Evolutionary conservation across 2,329 filamentous ascomycete species (phyloP).

Genomic region (Botryotinia calthae): DNA sequence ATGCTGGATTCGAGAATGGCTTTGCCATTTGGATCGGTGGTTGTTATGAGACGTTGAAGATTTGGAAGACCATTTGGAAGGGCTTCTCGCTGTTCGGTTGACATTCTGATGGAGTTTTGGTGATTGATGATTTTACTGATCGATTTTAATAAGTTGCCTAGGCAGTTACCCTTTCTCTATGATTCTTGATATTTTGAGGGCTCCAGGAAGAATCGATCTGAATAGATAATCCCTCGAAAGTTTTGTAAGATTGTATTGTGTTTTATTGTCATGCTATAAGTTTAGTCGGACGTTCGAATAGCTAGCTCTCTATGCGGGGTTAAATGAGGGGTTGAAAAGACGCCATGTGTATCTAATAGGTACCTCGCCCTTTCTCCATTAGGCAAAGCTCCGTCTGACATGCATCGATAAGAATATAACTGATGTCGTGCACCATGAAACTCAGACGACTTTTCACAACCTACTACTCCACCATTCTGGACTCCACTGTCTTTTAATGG

Average conservation of each 20-base stretch:
- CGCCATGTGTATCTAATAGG: neutral
- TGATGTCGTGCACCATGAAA: neutral
- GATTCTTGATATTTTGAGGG: neutral
- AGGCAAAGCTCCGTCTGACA: neutral
- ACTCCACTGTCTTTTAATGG: neutral
- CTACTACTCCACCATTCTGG: neutral
- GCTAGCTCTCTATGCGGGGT: slow-evolving; percentile 6
- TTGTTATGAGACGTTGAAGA: slow-evolving; percentile 32
- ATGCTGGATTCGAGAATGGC: slow-evolving; percentile 28
- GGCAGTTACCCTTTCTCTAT: neutral
- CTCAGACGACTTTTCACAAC: neutral
- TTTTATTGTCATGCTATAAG: neutral
- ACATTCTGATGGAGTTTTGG: neutral
- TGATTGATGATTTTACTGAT: neutral
- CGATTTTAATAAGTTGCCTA: neutral
- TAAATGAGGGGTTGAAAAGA: neutral
- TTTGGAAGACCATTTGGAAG: slow-evolving; percentile 28
- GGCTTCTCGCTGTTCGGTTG: neutral
- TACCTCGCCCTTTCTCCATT: neutral
- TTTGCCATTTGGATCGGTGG: slow-evolving; percentile 27
- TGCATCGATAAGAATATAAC: neutral
- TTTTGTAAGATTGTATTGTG: neutral
- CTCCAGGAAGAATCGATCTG: neutral
- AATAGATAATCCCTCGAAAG: neutral
- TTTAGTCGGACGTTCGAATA: neutral